phyloP scores from a whole-genome alignment of 2,329 filamentous ascomycete genomes.

The Aspergillus ochraceus region DNA sequence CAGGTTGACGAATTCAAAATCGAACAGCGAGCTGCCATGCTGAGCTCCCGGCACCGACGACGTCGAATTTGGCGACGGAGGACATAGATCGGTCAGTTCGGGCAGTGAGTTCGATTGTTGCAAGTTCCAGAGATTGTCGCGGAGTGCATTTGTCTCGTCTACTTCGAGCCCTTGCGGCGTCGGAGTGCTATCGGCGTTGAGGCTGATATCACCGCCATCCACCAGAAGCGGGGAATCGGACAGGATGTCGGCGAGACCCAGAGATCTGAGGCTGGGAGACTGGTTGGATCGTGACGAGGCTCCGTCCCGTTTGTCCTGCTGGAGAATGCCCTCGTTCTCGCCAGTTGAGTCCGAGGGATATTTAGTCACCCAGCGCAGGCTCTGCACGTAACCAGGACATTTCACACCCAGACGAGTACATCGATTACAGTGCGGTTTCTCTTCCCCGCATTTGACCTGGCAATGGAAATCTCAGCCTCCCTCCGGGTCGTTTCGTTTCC shows the following conservation, averaged over 20 bases:
- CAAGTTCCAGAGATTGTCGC: slow-evolving; percentile 34
- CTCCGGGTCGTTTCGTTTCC: background rate
- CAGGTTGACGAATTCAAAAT: slow-evolving; percentile 22
- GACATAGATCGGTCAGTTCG: slow-evolving; percentile 33
- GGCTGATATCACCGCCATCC: slow-evolving; percentile 8
- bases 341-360: slow-evolving; percentile 18
- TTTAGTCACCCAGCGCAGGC: slow-evolving; percentile 40
- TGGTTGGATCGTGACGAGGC: slow-evolving; percentile 1
- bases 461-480: background rate
- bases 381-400: slow-evolving; percentile 40
- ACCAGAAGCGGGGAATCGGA: slow-evolving; percentile 10
- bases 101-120: slow-evolving; percentile 29
- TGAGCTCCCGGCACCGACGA: slow-evolving; percentile 15
- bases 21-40: slow-evolving; percentile 16
- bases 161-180: slow-evolving; percentile 12
- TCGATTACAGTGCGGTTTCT: slow-evolving; percentile 39
- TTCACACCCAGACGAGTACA: slow-evolving; percentile 39
- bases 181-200: background rate
- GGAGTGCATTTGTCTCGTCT: slow-evolving; percentile 22
- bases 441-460: slow-evolving; percentile 44
- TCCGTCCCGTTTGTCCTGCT: slow-evolving; percentile 3
- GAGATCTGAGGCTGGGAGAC: slow-evolving; percentile 1
- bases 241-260: slow-evolving; percentile 8
- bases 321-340: slow-evolving; percentile 6
- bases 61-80: slow-evolving; percentile 22